Base-by-base conservation (phyloP, 2,329 filamentous ascomycete species). In the Hypoxylon sp. region DNA sequence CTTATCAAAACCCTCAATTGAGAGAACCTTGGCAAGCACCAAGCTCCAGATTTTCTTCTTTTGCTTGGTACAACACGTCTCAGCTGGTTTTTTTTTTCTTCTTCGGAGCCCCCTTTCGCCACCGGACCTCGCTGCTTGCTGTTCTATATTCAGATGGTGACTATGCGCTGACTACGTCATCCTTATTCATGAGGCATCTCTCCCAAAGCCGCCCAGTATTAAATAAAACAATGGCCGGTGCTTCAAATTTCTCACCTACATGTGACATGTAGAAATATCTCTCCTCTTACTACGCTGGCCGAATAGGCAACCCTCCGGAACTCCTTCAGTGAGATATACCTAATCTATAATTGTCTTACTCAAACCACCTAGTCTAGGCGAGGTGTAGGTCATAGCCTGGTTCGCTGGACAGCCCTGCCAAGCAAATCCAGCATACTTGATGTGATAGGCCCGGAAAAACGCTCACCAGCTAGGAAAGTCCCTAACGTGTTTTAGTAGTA, bases 381-480 rank as follows among this genome's bases (percentile, higher is more conserved):
- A n/a, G 5, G 37, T 41, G 24, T 26, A 26, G 24, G 24, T 47
- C 50, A 26, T 44, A 56, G 39, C 43, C 56, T 34, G 26, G 24
- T 6, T 41, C 11, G 20, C 26, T 37, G 48, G 60, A 34, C 60
- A 64, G 60, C 60, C 64, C 56, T 64, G 64, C 60, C 47, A 50
- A 43, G 37, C 56, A 54, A 44, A 43, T 28, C 24, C 30, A 39
- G 52, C 34, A 39, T 32, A 48, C 30, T n/a, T 15, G 22, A 24
- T 52, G 47, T 64, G 47, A 59, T 64, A 67, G 64, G 60, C 32
- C 60, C 59, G 54, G 64, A 34, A 61, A 64, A 67, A 61, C 34
- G 20, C 57, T 64, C 64, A 52, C 44, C 10, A 46, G 19, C 15
- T 32, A 34, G 17, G n/a, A 24, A 37, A 24, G 17, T 52, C 32